Evolutionary conservation across 441 rosid genomes (phyloP), one percentile per base, ranked within the genome.

Genomic region (Viola pubescens): DNA sequence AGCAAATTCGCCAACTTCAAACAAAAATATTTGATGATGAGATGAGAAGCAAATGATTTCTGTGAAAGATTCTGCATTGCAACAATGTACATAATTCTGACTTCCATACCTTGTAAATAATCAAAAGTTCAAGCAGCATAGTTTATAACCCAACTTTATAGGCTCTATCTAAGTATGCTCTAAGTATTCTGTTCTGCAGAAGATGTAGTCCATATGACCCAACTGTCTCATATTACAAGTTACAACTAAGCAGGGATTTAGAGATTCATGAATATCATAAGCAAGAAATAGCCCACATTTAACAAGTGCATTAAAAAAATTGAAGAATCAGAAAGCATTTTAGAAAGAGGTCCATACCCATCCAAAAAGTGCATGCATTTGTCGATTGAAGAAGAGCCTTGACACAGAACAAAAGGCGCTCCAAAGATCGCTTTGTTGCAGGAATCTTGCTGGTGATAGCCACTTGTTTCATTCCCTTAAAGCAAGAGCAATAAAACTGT

Each of bases 351-450:
- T 54, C 42, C 78, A 61, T 86, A 89, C 95, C 97, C 90, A 89
- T 81, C 95, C 95, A 89, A 75, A 87, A 89, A 65, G 82, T 79
- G 74, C 87, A 75, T 49, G 82, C 88, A 40, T 74, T 82, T 61
- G 91, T 64, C 59, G 87, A 63, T 61, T 83, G 88, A 60, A 89
- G 81, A 81, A 87, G 97, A 72, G 85, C 85, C 74, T 89, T 89
- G 58, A 89, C 95, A 39, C 70, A 79, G 74, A 89, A 89, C 73
- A 89, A 61, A 75, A 83, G 85, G 39, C 95, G 95, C 68, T 89
- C 97, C 79, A 89, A 62, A 37, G 97, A 77, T 68, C 91, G 77
- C 69, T 85, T 89, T 6, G 89, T 83, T 19, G 86, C 76, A 41
- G 97, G 94, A 65, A 89, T 73, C 77, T 85, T 89, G 77, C 91